A percentile compares a stretch with the other conserved stretches of the same genome.
Conservation (phyloP, 441 rosid species). For the Corymbia citriodora region DNA sequence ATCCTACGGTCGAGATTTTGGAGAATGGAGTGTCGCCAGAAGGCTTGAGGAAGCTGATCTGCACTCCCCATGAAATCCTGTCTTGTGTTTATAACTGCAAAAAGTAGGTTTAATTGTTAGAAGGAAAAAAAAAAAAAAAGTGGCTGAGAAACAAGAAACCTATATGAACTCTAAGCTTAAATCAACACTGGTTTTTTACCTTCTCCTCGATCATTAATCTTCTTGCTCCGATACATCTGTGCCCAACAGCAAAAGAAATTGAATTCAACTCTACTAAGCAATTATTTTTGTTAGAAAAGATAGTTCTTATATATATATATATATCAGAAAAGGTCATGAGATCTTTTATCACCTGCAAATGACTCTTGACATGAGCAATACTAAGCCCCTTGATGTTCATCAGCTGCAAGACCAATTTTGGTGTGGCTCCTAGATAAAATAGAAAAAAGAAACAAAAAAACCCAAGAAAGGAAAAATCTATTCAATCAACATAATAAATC, state of each 20-base stretch:
- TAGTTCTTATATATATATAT: neutral
- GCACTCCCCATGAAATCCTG: slow-evolving; percentile 5
- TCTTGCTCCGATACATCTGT: slow-evolving; percentile 44
- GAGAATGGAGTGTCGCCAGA: slow-evolving; percentile 17
- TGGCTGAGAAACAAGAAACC: neutral
- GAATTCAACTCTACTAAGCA: neutral
- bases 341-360: slow-evolving; percentile 23
- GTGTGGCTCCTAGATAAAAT: slow-evolving; percentile 29
- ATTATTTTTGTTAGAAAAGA: neutral
- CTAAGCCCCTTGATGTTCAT: slow-evolving; percentile 39
- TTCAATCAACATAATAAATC: neutral
- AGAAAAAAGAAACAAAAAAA: no score
- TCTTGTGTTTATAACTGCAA: slow-evolving; percentile 12
- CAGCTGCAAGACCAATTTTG: slow-evolving; percentile 33
- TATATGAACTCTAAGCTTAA: neutral
- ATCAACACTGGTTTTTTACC: slow-evolving; percentile 2
- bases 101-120: neutral
- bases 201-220: slow-evolving; percentile 33
- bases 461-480: neutral
- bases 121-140: neutral
- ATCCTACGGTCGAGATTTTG: slow-evolving; percentile 3
- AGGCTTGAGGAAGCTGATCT: slow-evolving; percentile 5
- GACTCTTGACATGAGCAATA: slow-evolving; percentile 36
- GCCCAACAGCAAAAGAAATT: neutral
- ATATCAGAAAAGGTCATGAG: neutral